Percentiles rank a stretch among this genome's conserved stretches.
phyloP scores from a whole-genome alignment of 2,329 filamentous ascomycete species.

The Colletotrichum coccodes region DNA sequence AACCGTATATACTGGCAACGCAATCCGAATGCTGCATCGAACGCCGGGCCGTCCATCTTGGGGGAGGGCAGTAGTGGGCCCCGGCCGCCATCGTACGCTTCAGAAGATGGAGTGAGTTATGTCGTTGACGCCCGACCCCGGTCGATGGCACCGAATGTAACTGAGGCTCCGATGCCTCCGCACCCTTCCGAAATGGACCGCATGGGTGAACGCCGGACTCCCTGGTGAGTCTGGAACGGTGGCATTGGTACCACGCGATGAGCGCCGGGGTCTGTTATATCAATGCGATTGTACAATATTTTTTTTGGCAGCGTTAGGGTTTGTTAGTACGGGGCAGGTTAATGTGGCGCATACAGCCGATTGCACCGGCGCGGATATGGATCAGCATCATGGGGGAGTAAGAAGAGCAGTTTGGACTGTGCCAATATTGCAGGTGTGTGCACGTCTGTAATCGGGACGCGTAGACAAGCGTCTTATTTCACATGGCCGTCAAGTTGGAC shows the following conservation, averaged over 20 bases:
- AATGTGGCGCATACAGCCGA: background rate
- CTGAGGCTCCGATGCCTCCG: constrained; percentile 42
- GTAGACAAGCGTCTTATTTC: background rate
- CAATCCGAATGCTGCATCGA: constrained; percentile 53
- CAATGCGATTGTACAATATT: background rate
- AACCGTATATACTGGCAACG: constrained; percentile 85
- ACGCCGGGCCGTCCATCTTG: constrained; percentile 1
- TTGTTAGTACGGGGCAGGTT: background rate
- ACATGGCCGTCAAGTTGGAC: background rate
- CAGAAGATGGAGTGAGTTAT: constrained; percentile 80
- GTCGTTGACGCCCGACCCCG: constrained; percentile 74
- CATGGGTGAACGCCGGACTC: background rate
- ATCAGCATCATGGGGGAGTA: background rate
- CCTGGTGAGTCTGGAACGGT: background rate
- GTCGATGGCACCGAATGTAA: constrained; percentile 57
- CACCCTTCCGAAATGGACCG: constrained; percentile 59
- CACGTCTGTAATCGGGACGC: background rate
- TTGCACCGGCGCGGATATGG: background rate
- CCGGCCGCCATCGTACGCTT: constrained; percentile 80
- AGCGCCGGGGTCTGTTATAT: background rate
- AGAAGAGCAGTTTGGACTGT: too few species aligned
- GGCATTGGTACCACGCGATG: background rate
- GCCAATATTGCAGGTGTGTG: background rate
- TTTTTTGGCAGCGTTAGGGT: background rate
- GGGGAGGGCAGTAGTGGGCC: constrained; percentile 39